Conservation (phyloP, 2,329 filamentous ascomycete genomes). For the Fusarium sp. region DNA sequence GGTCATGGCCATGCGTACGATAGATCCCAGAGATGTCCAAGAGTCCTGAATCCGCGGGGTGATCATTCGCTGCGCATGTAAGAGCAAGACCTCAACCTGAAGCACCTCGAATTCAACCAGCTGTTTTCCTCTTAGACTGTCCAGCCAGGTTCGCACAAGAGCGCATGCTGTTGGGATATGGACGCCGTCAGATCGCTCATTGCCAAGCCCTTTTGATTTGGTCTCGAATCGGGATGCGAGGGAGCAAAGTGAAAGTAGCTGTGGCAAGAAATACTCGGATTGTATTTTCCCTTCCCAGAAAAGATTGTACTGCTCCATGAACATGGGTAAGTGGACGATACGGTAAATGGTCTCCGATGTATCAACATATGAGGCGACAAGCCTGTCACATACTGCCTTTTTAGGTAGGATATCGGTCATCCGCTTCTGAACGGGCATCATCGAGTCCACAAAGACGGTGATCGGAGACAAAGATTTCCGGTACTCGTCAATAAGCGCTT, state of each 20-base stretch:
- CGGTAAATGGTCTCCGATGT: conserved; percentile 64
- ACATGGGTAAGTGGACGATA: conserved; percentile 62
- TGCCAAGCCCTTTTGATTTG: conserved; percentile 59
- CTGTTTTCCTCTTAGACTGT: conserved; percentile 61
- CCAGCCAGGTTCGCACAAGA: conserved; percentile 63
- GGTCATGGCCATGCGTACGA: conserved; percentile 66
- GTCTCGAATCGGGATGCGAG: conserved; percentile 64
- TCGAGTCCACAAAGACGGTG: conserved; percentile 66
- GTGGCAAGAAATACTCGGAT: conserved; percentile 62
- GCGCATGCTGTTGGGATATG: conserved; percentile 67
- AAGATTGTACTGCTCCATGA: conserved; percentile 59
- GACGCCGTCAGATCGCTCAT: conserved; percentile 62
- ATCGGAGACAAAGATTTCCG: conserved; percentile 60
- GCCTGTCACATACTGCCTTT: conserved; percentile 60
- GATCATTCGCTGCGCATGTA: conserved; percentile 64
- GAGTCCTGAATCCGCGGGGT: conserved; percentile 60
- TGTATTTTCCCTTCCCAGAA: conserved; percentile 61
- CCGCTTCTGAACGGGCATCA: conserved; percentile 65
- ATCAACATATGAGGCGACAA: conserved; percentile 59
- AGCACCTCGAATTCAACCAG: conserved; percentile 62
- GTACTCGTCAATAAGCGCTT: conserved; percentile 58
- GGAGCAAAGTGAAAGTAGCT: conserved; percentile 62
- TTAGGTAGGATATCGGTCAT: conserved; percentile 66
- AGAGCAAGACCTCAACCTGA: conserved; percentile 63
- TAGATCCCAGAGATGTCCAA: conserved; percentile 64